Evolutionary conservation across 768 basidiomycete genomes (phyloP), one percentile per base, ranked within the genome.

Genomic region (Lactarius quietus): DNA sequence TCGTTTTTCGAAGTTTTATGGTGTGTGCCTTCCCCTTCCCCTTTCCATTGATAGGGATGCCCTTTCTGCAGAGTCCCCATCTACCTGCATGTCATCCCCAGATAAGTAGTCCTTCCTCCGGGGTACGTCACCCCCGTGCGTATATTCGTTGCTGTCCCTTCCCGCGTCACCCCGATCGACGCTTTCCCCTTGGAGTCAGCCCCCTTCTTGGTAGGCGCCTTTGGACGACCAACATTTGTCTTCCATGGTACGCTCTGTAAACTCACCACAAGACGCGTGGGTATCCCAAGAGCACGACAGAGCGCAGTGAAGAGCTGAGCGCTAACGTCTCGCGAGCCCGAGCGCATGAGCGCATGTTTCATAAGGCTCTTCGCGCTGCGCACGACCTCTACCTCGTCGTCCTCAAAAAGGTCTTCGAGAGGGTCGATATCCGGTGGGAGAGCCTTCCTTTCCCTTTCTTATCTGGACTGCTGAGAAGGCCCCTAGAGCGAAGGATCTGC

Each of bases 191-290:
- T 78, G 7, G 70, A 73, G 73, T 80, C 78, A 36, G 76, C 75
- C 70, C 82, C 74, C 69, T 76, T 78, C 73, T 81, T 85, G 61
- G 72, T 66, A 18, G 72, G 74, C 5, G 80, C 74, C 66, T 83
- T 86, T 17, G 84, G 78, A 71, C 85, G 87, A 5, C 85, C 86
- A 18, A 84, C 79, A 35, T 79, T 77, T 23, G 85, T 84, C 73
- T 94, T 84, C 95, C 95, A 98, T 12, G 94, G 93, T 12, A 98
- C 86, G 60, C 92, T 87, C 76, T 98, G 96, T 52, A 99, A 76
- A 72, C 93, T 96, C 68, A 89, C 88, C 12, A 98, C 90, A 59
- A 98, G 79, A 55, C 97, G 81, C 7, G 94, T 85, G 0, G 95
- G 95, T 23, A 98, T 86, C 14, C 87, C 89, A 7, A 98, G 80